Base-by-base conservation (phyloP, 352 stramenopile species). In the Phytophthora multivora region DNA sequence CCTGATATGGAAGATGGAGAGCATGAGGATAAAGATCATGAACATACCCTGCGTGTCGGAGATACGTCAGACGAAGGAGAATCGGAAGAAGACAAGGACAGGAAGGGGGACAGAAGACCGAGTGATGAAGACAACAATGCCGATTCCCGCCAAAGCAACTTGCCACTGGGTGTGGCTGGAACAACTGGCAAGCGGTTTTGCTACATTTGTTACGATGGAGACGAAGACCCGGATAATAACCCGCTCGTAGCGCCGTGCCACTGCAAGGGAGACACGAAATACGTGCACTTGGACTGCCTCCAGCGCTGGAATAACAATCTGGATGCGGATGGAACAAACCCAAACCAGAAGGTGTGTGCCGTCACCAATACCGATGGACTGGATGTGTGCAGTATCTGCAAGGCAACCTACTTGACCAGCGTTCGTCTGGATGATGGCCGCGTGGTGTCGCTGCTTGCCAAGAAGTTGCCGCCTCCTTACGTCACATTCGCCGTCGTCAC, bases 131-230 rank as follows among this genome's bases (percentile, higher is more conserved):
- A 63, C 11, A 48, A 65, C 11, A 49, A 16, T 7, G 45, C 61
- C 3, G 49, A 72, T 18, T 15, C 46, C 0, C 58, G 60, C 6
- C 57, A 52, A 21, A 55, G 56, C 21, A 62, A 66, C 39, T 58
- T 66, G 26, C 75, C 79, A 15, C 46, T 89, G 11, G 80, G 80
- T n/a, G 68, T 86, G 9, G 62, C 73, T 3, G 71, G 67, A 2
- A 68, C 68, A 10, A 56, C 68, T 15, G 78, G 71, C 61, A 91
- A 91, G 41, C 61, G 66, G 18, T 91, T 94, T 59, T 97, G 91
- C 69, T 97, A 97, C 73, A 97, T 97, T 83, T 97, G 91, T 71
- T 97, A 97, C 71, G 91, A 97, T 55, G 86, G 79, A 43, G 90
- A 96, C 40, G 88, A 96, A 58, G 83, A 96, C 33, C 70, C 83